Evolutionary conservation across 371 early-diverging fungal species (phyloP), one percentile per base, ranked within the genome.

Genomic region (Batkoa obscura): DNA sequence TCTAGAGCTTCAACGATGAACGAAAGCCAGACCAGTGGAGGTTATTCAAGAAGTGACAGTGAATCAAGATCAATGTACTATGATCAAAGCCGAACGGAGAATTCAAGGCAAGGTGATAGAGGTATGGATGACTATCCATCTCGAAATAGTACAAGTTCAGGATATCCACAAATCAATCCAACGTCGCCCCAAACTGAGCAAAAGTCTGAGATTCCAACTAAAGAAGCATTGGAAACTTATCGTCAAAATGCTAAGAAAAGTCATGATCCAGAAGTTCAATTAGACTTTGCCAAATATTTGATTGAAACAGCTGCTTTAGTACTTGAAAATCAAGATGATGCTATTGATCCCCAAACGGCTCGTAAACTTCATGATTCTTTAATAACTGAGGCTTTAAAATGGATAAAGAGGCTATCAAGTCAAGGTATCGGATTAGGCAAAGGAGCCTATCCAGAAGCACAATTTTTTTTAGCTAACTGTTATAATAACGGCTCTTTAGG

Each of bases 391-490:
- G 88, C 83, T 13, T 72, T 88, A 31, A 86, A 86, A 59, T 74
- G 79, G 57, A 71, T 86, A 32, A 88, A 88, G 62, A 78, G 81
- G 36, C 62, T 88, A 3, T 78, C 86, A 0, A 69, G 75, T 1
- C 71, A 72, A 33, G 72, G 80, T 6, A 66, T 72, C 54, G 81
- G 79, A 10, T 67, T 80, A 42, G 80, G 84, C n/a, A 77, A 74
- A 56, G 67, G 76, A 4, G 75, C 77, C 2, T 78, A 78, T 61
- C 75, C 95, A 3, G 94, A 95, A 37, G 89, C 94, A 3, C 84
- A 84, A 63, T 93, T 89, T 69, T 88, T 82, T 69, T 67, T 97
- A 35, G 98, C 90, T 32, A 84, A 87, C 43, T 80, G 83, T 56
- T 87, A 90, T 61, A 87, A 80, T 30, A 74, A 72, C 33, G 87